These are phyloP conservation scores for Chondrus crispus DNA, from an alignment of 23 red algal genomes.

Conservation along the genomic window DNA sequence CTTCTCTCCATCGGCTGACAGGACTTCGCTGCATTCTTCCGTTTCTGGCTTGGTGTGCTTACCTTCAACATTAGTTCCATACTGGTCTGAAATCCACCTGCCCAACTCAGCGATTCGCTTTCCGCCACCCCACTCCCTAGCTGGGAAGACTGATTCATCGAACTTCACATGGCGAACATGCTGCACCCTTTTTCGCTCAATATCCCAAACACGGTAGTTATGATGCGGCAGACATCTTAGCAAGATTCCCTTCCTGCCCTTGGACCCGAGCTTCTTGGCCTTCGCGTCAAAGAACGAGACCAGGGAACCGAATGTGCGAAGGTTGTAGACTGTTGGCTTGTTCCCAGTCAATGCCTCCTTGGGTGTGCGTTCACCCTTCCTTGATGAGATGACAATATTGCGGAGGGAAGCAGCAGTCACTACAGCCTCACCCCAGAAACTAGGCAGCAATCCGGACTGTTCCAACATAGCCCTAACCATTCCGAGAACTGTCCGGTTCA, in stretches of 20 bases:
- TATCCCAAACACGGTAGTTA: conserved; percentile 14
- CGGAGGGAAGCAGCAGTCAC: background rate
- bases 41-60: background rate
- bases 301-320: background rate
- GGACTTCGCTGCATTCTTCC: background rate
- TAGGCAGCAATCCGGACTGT: background rate
- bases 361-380: background rate
- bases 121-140: background rate
- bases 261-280: background rate
- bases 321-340: background rate
- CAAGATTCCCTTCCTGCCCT: background rate
- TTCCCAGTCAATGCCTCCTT: background rate
- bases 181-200: background rate
- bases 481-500: conserved; percentile 22
- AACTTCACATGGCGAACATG: background rate
- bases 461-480: background rate
- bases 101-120: background rate
- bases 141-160: background rate
- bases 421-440: conserved; percentile 10
- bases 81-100: background rate
- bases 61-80: background rate
- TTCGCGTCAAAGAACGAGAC: background rate
- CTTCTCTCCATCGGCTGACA: background rate
- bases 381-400: background rate
- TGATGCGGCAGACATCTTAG: background rate